Evolutionary conservation across 345 rosid genomes (phyloP).

Genomic region (Citrus inodora): DNA sequence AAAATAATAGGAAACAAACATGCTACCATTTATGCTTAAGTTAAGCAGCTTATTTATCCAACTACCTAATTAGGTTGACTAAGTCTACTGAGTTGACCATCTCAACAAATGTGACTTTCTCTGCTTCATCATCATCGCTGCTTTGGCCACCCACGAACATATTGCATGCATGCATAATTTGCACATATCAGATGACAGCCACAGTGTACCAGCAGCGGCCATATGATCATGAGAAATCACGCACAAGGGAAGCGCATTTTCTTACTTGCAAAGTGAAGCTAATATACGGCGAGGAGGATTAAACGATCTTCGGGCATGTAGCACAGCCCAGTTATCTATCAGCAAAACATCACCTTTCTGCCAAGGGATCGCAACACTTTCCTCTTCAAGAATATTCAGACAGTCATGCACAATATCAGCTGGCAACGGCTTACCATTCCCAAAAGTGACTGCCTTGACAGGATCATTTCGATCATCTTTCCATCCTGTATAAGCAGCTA

Average conservation of each 20-base stretch:
- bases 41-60: too few species aligned
- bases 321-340: slow-evolving; percentile 83
- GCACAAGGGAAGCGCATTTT: neutral
- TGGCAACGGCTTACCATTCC: slow-evolving; percentile 67
- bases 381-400: slow-evolving; percentile 67
- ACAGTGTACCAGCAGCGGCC: neutral
- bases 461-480: slow-evolving; percentile 74
- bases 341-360: slow-evolving; percentile 76
- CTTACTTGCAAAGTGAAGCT: slow-evolving; percentile 82
- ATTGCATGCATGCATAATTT: too few species aligned
- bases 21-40: too few species aligned
- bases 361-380: slow-evolving; percentile 79
- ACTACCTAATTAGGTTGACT: too few species aligned
- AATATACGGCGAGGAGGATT: slow-evolving; percentile 72
- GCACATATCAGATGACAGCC: neutral
- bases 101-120: too few species aligned
- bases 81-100: too few species aligned
- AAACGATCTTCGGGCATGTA: slow-evolving; percentile 72
- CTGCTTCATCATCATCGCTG: too few species aligned
- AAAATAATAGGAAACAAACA: too few species aligned
- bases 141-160: too few species aligned
- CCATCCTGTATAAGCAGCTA: slow-evolving; percentile 90
- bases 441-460: slow-evolving; percentile 64
- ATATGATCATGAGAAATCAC: neutral
- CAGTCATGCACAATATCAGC: slow-evolving; percentile 57